phyloP scores from a whole-genome alignment of 805 yeast genomes.

The Starmera dryadoides region DNA sequence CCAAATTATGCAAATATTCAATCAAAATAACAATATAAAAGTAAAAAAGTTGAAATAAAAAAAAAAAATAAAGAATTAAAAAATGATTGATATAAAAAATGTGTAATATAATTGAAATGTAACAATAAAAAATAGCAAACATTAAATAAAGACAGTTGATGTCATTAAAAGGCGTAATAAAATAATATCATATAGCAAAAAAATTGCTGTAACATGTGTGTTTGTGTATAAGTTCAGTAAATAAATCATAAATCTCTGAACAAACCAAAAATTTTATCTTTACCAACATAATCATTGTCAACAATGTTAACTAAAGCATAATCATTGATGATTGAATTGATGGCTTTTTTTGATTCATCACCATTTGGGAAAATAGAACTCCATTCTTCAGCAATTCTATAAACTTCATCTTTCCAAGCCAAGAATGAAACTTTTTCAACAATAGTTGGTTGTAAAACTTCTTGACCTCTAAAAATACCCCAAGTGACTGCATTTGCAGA shows the following conservation, averaged over 20 bases:
- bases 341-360: conserved; percentile 28
- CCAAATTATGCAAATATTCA: too few relatives aligned
- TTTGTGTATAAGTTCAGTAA: too few relatives aligned
- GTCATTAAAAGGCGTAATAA: background rate
- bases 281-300: conserved; percentile 71
- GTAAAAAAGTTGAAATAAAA: background rate
- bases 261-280: conserved; percentile 49
- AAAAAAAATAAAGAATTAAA: too few relatives aligned
- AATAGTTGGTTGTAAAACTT: conserved; percentile 91
- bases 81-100: background rate
- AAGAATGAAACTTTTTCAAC: conserved; percentile 87
- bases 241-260: conserved; percentile 29
- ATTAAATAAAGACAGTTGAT: conserved; percentile 2
- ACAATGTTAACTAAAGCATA: conserved; percentile 83
- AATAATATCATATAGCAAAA: background rate
- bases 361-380: conserved; percentile 37
- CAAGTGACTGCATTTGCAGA: conserved; percentile 91
- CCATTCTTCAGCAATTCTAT: conserved; percentile 81
- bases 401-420: conserved; percentile 97
- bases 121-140: background rate
- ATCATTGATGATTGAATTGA: conserved; percentile 39
- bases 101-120: too few relatives aligned
- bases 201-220: background rate
- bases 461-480: conserved; percentile 97
- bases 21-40: background rate